phyloP scores from a whole-genome alignment of 2,329 filamentous ascomycete species.

The Paecilomyces fulvus region DNA sequence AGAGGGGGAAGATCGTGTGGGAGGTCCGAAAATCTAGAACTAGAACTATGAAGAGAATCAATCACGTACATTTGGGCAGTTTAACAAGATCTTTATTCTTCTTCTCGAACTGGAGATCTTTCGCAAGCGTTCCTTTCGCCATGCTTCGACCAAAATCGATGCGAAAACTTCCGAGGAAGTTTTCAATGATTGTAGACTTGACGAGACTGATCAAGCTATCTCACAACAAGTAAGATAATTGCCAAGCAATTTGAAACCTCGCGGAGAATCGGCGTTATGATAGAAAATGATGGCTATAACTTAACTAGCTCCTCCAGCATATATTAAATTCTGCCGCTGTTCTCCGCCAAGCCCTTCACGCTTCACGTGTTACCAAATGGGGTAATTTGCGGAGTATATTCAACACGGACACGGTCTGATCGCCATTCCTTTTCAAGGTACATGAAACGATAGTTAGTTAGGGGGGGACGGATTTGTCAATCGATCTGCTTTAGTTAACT shows the following conservation, averaged over 20 bases:
- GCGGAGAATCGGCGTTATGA: neutral
- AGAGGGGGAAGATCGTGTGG: neutral
- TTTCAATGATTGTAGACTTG: neutral
- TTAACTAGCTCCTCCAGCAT: neutral
- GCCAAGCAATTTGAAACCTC: neutral
- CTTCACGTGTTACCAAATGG: neutral
- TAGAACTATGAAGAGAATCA: neutral
- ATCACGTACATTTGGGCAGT: constrained; percentile 26
- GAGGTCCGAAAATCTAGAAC: neutral
- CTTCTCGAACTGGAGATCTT: constrained; percentile 28
- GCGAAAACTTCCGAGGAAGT: neutral
- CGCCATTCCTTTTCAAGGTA: neutral
- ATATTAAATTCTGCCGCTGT: neutral
- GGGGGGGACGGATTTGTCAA: neutral
- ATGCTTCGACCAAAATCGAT: constrained; percentile 5
- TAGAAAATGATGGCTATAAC: no score
- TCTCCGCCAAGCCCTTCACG: neutral
- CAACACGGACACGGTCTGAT: neutral
- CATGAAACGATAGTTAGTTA: neutral
- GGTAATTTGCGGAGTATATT: neutral
- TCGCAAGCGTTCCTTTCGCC: constrained; percentile 12
- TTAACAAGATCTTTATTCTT: constrained; percentile 29
- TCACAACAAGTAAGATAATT: no score
- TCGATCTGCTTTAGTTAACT: neutral
- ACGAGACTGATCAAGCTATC: neutral